These are phyloP conservation scores for Goffeauzyma gilvescens DNA, from an alignment of 768 basidiomycete species.

Conservation along the genomic window DNA sequence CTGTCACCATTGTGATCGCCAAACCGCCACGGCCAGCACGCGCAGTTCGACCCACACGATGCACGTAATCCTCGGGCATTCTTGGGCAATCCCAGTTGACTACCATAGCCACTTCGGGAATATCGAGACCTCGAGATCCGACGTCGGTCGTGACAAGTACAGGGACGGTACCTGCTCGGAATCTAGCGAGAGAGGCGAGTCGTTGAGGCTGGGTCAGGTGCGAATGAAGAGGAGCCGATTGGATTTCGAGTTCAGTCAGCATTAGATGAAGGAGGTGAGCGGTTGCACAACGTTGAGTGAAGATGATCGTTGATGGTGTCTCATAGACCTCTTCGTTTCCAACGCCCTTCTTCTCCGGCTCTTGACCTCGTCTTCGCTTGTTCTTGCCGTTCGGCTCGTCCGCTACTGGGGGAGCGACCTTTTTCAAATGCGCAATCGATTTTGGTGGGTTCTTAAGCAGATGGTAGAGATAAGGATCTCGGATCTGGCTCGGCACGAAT, in stretches of 20 bases:
- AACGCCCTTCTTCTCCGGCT: constrained; percentile 21
- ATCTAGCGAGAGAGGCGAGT: constrained; percentile 60
- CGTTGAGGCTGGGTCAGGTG: constrained; percentile 82
- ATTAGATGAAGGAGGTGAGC: constrained; percentile 63
- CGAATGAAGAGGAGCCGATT: constrained; percentile 78
- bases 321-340: constrained; percentile 43
- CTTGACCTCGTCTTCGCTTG: constrained; percentile 4
- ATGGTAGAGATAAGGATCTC: constrained; percentile 78
- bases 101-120: constrained; percentile 87
- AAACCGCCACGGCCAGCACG: constrained; percentile 74
- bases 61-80: constrained; percentile 72
- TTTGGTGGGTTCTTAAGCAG: constrained; percentile 76
- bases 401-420: constrained; percentile 15
- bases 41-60: constrained; percentile 84
- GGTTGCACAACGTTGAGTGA: constrained; percentile 63
- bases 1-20: constrained; percentile 85
- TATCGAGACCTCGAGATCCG: constrained; percentile 83
- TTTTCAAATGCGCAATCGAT: constrained; percentile 49
- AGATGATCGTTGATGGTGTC: constrained; percentile 92
- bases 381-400: constrained; percentile 15
- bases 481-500: constrained; percentile 82
- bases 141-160: constrained; percentile 90
- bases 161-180: constrained; percentile 67
- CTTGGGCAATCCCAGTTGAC: constrained; percentile 92
- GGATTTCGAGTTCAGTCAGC: constrained; percentile 58